Percentiles rank a stretch among this genome's conserved stretches.
Conservation (phyloP, 2,329 filamentous ascomycete genomes). For the Sarocladium oryzae region DNA sequence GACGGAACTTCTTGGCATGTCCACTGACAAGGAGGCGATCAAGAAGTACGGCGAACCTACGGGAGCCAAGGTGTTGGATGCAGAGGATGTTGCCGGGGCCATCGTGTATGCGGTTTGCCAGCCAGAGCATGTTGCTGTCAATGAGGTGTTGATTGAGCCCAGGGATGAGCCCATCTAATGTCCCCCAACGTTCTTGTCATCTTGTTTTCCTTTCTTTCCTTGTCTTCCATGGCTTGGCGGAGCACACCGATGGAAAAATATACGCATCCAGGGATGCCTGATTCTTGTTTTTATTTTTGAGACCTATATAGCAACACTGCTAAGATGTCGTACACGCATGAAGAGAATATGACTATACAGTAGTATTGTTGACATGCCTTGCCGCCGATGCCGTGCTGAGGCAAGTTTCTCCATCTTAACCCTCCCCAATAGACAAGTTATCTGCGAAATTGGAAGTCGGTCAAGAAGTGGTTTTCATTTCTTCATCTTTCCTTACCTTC, state of each 20-base stretch:
- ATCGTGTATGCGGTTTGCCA: constrained; percentile 71
- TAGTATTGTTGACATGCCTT: no score
- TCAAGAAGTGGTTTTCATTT: not conserved
- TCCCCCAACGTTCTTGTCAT: not conserved
- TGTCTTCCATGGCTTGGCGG: no score
- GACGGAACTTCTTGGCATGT: constrained; percentile 68
- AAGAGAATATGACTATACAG: not conserved
- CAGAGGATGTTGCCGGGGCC: constrained; percentile 64
- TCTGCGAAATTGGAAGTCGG: not conserved
- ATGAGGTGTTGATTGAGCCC: constrained; percentile 74
- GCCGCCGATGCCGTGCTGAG: no score
- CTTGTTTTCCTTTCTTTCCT: not conserved
- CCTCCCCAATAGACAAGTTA: no score
- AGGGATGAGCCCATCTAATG: constrained; percentile 64
- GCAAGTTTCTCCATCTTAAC: no score
- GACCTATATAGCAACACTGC: constrained; percentile 5
- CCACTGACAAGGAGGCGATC: constrained; percentile 67
- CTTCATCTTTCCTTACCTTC: not conserved
- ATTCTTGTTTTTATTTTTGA: not conserved
- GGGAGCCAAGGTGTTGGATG: constrained; percentile 67
- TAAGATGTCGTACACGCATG: not conserved
- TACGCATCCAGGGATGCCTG: no score
- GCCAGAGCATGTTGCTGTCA: constrained; percentile 69
- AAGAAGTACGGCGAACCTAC: constrained; percentile 73
- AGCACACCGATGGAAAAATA: not conserved